These are phyloP conservation scores for Carnegiea gigantea DNA, from an alignment of 179 eudicot species.

Conservation along the genomic window DNA sequence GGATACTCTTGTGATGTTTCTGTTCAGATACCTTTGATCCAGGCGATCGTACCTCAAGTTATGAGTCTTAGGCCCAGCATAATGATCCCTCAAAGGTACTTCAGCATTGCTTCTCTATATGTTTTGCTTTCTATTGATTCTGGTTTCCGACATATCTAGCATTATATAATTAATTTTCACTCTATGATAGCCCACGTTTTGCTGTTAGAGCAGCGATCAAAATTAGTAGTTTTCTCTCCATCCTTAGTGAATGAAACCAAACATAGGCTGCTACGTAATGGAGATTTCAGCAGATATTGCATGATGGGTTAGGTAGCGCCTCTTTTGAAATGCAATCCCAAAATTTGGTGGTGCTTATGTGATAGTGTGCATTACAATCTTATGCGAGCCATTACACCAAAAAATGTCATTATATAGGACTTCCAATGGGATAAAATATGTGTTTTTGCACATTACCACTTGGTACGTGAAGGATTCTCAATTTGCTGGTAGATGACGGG, in stretches of 20 bases:
- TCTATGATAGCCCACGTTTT: background rate
- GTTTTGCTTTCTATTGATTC: background rate
- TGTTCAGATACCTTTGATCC: slow-evolving; percentile 79
- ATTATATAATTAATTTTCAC: background rate
- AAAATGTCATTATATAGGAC: background rate
- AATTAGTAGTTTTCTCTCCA: background rate
- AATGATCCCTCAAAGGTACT: slow-evolving; percentile 87
- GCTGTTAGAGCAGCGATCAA: background rate
- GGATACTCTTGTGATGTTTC: slow-evolving; percentile 57
- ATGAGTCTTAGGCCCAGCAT: slow-evolving; percentile 84
- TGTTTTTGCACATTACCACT: background rate
- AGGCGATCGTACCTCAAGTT: slow-evolving; percentile 84
- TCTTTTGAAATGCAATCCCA: background rate
- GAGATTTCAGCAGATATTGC: background rate
- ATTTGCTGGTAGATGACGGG: too few relatives aligned
- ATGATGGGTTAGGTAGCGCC: background rate
- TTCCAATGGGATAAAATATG: background rate
- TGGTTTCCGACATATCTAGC: background rate
- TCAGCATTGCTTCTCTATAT: background rate
- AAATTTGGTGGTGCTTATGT: background rate
- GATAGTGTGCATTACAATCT: too few relatives aligned
- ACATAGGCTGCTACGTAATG: background rate
- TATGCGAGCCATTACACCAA: background rate
- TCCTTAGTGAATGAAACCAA: background rate
- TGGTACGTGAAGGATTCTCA: too few relatives aligned